phyloP scores from a whole-genome alignment of 129 eudicot genomes.

The Saposhnikovia divaricata region DNA sequence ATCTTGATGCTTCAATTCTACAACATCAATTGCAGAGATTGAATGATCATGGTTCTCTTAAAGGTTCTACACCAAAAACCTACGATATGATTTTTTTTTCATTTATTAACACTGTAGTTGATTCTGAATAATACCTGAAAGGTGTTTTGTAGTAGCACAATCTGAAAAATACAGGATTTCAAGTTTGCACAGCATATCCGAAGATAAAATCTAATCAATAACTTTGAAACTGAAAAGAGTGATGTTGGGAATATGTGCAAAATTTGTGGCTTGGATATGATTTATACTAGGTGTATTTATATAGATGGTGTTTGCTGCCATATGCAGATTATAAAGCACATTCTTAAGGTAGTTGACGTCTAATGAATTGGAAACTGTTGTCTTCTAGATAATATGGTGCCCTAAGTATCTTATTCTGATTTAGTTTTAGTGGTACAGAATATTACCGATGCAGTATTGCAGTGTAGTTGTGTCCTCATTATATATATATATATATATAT shows the following conservation, averaged over 20 bases:
- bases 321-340: neutral
- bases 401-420: neutral
- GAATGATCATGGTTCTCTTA: constrained; percentile 66
- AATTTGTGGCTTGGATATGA: neutral
- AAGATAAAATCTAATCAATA: neutral
- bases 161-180: neutral
- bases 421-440: neutral
- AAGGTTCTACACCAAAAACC: constrained; percentile 38
- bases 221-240: neutral
- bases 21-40: constrained; percentile 90
- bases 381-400: neutral
- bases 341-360: neutral
- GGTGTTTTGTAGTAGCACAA: neutral
- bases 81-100: neutral
- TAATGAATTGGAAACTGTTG: neutral
- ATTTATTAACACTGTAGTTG: neutral
- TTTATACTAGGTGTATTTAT: neutral
- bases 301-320: neutral
- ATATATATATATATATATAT: neutral
- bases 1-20: constrained; percentile 86
- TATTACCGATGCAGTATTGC: neutral
- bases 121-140: neutral
- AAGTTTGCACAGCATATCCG: neutral
- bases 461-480: neutral
- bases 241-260: neutral